These are phyloP conservation scores for Aphanoascus verrucosus DNA, from an alignment of 2,329 filamentous ascomycete species.

Conservation along the genomic window DNA sequence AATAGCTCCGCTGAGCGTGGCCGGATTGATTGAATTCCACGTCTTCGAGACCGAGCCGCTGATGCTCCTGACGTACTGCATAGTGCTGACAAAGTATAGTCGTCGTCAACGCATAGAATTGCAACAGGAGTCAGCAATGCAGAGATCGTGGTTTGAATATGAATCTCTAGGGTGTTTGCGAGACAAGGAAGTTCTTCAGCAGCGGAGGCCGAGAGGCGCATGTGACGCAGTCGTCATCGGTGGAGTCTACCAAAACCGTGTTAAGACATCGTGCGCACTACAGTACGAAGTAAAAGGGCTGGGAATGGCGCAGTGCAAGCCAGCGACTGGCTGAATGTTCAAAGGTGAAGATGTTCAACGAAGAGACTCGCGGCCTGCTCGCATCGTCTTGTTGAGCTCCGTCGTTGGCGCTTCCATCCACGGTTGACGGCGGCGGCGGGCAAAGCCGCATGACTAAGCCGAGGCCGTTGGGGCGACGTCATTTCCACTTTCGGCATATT, in stretches of 20 bases:
- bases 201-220: not conserved
- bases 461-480: not conserved
- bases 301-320: not conserved
- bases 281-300: not conserved
- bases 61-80: conserved; percentile 97
- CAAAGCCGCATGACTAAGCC: not conserved
- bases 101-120: not conserved
- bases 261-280: too few relatives aligned
- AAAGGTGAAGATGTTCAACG: conserved; percentile 4
- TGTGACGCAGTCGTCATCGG: not conserved
- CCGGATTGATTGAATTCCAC: conserved; percentile 99
- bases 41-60: conserved; percentile 94
- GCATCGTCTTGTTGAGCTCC: not conserved
- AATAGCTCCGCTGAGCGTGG: conserved; percentile 92
- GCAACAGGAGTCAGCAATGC: not conserved
- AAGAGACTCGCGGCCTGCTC: conserved; percentile 5
- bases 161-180: not conserved
- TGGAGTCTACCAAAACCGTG: too few relatives aligned
- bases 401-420: not conserved
- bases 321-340: not conserved
- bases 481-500: not conserved
- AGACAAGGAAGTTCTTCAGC: not conserved
- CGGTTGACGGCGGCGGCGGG: not conserved
- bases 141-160: not conserved
- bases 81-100: conserved; percentile 31